phyloP scores from a whole-genome alignment of 2,329 filamentous ascomycete genomes.

The Aspergillus sp. region DNA sequence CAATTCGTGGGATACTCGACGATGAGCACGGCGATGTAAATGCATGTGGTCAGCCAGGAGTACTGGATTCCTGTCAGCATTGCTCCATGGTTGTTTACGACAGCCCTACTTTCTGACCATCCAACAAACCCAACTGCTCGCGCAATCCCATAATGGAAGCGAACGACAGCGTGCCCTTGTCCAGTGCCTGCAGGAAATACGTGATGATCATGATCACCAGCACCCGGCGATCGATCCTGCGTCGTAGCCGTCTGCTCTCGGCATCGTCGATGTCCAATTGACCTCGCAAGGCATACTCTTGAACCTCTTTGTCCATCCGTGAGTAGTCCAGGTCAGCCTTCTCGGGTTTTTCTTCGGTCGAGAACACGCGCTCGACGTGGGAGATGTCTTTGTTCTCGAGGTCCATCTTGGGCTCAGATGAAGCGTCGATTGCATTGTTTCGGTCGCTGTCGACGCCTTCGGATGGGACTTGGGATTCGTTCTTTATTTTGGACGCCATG shows the following conservation, averaged over 20 bases:
- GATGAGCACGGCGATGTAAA: constrained; percentile 61
- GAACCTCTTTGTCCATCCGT: constrained; percentile 60
- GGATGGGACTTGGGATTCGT: background rate
- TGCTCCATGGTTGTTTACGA: background rate
- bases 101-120: constrained; percentile 25
- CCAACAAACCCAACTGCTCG: constrained; percentile 43
- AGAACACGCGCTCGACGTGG: constrained; percentile 43
- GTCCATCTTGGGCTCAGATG: constrained; percentile 4
- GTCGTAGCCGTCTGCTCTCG: constrained; percentile 53
- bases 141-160: constrained; percentile 34
- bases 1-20: constrained; percentile 66
- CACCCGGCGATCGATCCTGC: constrained; percentile 58
- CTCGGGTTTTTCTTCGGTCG: constrained; percentile 35
- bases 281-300: constrained; percentile 54
- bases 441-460: background rate
- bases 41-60: constrained; percentile 63
- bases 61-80: constrained; percentile 39
- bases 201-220: constrained; percentile 62
- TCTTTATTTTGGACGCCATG: background rate
- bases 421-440: background rate
- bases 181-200: constrained; percentile 56
- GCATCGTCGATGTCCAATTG: constrained; percentile 50
- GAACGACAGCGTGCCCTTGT: constrained; percentile 35
- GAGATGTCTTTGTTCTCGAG: constrained; percentile 22
- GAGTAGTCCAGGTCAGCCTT: constrained; percentile 49